Evolutionary conservation across 139 green algal species (phyloP).

Genomic region (Closterium sp.): DNA sequence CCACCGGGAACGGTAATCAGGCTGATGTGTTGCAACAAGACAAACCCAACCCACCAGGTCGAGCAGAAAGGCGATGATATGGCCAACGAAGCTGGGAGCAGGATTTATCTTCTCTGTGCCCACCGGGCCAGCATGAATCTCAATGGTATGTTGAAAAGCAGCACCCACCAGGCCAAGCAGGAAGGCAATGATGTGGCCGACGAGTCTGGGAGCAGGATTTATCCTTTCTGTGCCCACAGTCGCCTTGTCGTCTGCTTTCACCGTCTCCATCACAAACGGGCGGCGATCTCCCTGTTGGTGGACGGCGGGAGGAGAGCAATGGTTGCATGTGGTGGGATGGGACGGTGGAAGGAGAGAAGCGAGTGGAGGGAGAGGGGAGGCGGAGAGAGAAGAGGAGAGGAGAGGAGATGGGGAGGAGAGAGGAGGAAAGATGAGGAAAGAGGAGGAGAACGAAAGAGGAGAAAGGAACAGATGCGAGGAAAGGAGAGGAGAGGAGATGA

Average conservation of each 20-base stretch:
- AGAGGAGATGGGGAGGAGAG: background rate
- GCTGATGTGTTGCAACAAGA: too few species aligned
- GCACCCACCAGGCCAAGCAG: constrained; percentile 43
- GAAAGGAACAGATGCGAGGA: background rate
- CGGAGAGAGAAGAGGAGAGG: background rate
- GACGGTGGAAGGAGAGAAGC: background rate
- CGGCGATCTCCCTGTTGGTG: constrained; percentile 29
- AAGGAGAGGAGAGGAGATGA: background rate
- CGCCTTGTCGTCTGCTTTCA: constrained; percentile 87
- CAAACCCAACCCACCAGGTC: constrained; percentile 46
- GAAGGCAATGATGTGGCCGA: constrained; percentile 59
- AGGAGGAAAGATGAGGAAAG: background rate
- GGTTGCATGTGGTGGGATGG: background rate
- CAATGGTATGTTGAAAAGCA: too few species aligned
- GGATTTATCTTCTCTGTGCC: constrained; percentile 57
- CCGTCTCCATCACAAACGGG: constrained; percentile 86
- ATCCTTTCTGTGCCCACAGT: constrained; percentile 63
- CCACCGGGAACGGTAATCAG: too few species aligned
- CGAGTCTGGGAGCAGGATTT: constrained; percentile 73
- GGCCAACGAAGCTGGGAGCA: constrained; percentile 68
- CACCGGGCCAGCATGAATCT: constrained; percentile 55
- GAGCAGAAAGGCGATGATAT: constrained; percentile 56
- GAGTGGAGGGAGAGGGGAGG: too few species aligned
- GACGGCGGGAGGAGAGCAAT: too few species aligned
- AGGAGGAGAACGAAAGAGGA: background rate